These are phyloP conservation scores for Emericellopsis atlantica DNA, from an alignment of 2,329 filamentous ascomycete species.

Conservation along the genomic window DNA sequence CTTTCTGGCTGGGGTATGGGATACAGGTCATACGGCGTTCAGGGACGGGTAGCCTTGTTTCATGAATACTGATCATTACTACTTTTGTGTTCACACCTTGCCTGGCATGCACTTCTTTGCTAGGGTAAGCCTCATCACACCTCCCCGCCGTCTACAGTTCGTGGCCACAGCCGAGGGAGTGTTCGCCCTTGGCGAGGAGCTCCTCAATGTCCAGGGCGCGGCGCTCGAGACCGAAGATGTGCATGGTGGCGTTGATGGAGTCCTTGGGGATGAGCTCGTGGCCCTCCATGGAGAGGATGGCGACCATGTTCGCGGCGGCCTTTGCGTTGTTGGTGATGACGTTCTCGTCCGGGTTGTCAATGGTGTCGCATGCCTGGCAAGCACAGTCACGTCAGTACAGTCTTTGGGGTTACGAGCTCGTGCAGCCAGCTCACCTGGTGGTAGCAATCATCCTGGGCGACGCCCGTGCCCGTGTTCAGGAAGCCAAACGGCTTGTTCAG, in stretches of 20 bases:
- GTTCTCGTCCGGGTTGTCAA: conserved; percentile 18
- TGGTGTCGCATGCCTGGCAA: conserved; percentile 18
- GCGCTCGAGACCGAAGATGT: conserved; percentile 4
- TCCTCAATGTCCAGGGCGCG: conserved; percentile 11
- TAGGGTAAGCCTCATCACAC: too few relatives aligned
- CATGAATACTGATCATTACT: too few relatives aligned
- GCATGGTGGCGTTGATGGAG: conserved; percentile 6
- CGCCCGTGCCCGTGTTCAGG: conserved; percentile 47
- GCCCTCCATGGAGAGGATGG: conserved; percentile 10
- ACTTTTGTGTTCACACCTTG: too few relatives aligned
- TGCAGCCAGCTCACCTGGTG: conserved; percentile 3
- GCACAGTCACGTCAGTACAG: too few relatives aligned
- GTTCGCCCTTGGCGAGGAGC: conserved; percentile 19
- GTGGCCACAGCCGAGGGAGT: conserved; percentile 20
- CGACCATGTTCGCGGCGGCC: conserved; percentile 34
- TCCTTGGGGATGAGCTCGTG: conserved; percentile 12
- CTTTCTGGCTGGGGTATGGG: too few relatives aligned
- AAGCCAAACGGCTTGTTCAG: conserved; percentile 40
- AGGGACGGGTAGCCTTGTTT: too few relatives aligned
- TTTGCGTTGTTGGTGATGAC: conserved; percentile 4
- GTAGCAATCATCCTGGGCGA: conserved; percentile 20
- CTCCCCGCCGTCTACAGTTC: conserved; percentile 9
- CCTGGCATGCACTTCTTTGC: too few relatives aligned
- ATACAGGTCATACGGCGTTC: too few relatives aligned
- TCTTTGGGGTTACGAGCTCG: too few relatives aligned